phyloP scores from a whole-genome alignment of 2,329 filamentous ascomycete genomes.

The Emergomyces pasteurianus region DNA sequence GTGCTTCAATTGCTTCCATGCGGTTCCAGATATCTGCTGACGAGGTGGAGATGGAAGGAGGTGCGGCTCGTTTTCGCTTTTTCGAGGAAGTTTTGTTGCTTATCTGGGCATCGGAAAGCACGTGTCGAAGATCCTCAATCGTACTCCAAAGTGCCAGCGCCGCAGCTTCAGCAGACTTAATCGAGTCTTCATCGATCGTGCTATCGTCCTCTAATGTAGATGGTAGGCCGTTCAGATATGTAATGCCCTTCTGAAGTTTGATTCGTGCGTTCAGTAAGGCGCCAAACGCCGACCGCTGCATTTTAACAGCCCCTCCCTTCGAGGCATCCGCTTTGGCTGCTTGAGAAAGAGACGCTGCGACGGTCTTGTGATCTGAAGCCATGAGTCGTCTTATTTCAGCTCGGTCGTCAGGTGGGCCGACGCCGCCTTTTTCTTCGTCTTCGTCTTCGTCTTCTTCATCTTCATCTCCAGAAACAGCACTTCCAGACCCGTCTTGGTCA shows the following conservation, averaged over 20 bases:
- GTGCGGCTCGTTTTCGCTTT: constrained; percentile 39
- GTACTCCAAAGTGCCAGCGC: constrained; percentile 77
- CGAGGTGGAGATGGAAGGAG: constrained; percentile 39
- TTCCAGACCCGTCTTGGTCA: constrained; percentile 17
- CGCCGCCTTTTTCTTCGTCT: constrained; percentile 15
- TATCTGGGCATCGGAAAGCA: constrained; percentile 26
- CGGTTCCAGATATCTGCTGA: constrained; percentile 59
- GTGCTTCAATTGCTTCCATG: constrained; percentile 54
- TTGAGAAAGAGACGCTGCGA: constrained; percentile 52
- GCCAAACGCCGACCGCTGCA: constrained; percentile 77
- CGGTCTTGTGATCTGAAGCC: constrained; percentile 53
- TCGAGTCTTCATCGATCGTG: constrained; percentile 26
- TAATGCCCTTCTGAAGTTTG: constrained; percentile 79
- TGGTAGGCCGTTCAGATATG: constrained; percentile 65
- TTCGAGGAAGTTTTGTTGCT: constrained; percentile 22
- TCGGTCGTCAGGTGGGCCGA: constrained; percentile 29
- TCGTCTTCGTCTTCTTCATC: constrained; percentile 14
- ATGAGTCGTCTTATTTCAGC: constrained; percentile 56
- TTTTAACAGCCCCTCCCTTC: constrained; percentile 77
- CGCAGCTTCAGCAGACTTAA: constrained; percentile 73
- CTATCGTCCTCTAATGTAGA: constrained; percentile 33
- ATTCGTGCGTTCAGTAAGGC: constrained; percentile 81
- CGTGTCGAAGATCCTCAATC: constrained; percentile 34
- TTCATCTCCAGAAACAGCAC: constrained; percentile 13
- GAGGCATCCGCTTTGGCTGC: constrained; percentile 64